Evolutionary conservation across 2,329 filamentous ascomycete genomes (phyloP), one percentile per base, ranked within the genome.

Genomic region (Colletotrichum kahawae): DNA sequence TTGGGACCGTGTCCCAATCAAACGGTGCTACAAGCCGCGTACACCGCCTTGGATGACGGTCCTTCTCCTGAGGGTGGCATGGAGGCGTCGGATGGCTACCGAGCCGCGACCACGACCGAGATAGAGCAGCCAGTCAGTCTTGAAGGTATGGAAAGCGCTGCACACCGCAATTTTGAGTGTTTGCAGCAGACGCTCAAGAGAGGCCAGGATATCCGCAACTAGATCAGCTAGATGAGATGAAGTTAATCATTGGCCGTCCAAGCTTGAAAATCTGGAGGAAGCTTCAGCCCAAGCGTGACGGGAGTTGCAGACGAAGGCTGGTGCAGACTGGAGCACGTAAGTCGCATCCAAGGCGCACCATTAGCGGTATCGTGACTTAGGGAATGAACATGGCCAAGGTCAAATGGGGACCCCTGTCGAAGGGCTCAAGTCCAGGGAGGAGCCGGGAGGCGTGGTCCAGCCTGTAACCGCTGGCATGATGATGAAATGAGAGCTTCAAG

Each of bases 401-500:
- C 21, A 34, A 29, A 48, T 29, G 12, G 16, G 8, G 18, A 62
- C 57, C 63, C 63, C 21, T 72, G 69, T n/a, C 21, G 48, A 29
- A 43, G 29, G 57, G 43, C 66, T 54, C 33, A 16, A 21, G 27
- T 57, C 29, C 69, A 34, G 48, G 14, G 21, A 51, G 57, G 24
- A 34, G 24, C 38, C 29, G 67, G 38, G 56, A 67, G 27, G 34
- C 34, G 67, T 29, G 64, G 43, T 56, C 63, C 64, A 63, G 63
- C 69, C 63, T 51, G 29, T 51, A 34, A 29, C 56, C 24, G 70
- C 56, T 75, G 72, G 69, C 57, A 75, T 62, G 69, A 34, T 51
- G 59, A 66, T 51, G 43, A 59, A 72, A 75, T 72, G 69, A 72
- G 56, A 43, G 54, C 56, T 67, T 51, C 54, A 59, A 64, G 71